Base-by-base conservation (phyloP, 2,329 filamentous ascomycete species). In the Alternaria novae-zelandiae region DNA sequence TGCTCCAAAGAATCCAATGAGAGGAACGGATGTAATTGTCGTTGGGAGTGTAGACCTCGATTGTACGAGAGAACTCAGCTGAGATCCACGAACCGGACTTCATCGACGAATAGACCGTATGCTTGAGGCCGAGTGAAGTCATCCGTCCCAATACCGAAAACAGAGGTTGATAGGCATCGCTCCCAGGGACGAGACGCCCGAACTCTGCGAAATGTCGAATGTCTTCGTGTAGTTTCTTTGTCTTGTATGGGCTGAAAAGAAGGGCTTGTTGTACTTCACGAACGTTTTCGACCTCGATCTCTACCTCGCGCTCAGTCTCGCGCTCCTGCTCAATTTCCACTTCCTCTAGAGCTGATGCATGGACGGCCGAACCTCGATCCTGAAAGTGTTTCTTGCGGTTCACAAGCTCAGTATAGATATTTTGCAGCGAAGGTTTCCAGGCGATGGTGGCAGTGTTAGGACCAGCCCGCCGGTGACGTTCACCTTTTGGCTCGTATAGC, bases 1-100 rank as follows among this genome's bases (percentile, higher is more conserved):
- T 67, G 61, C 84, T 86, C 84, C 85, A 90, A 0, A 91, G 74
- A 3, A 92, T 71, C 88, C 88, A 92, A 25, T 88, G 85, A 0
- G 90, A 86, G 0, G 85, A 77, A 2, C 84, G 82, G 68, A 79
- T 56, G 54, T 83, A 84, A 26, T 82, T 78, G 54, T 85, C 82
- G 57, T 80, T 76, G 65, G 84, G 65, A n/a, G 70, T 62, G 7
- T 54, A 62, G 2, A 71, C 43, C 2, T 78, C 75, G 3, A 88
- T 80, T 0, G 86, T 87, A 25, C 80, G 78, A 2, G 71, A 77
- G 61, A 87, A 89, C 61, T 89, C 84, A 0, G 59, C 64, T 0
- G 83, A 84, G 0, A 83, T 75, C 61, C 76, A 83, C 0, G 86
- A 64, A 2, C 68, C 64, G 15, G 71, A 74, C 5, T 59, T 60